Evolutionary conservation across 345 rosid species (phyloP).

Genomic region (Heritiera fomes): DNA sequence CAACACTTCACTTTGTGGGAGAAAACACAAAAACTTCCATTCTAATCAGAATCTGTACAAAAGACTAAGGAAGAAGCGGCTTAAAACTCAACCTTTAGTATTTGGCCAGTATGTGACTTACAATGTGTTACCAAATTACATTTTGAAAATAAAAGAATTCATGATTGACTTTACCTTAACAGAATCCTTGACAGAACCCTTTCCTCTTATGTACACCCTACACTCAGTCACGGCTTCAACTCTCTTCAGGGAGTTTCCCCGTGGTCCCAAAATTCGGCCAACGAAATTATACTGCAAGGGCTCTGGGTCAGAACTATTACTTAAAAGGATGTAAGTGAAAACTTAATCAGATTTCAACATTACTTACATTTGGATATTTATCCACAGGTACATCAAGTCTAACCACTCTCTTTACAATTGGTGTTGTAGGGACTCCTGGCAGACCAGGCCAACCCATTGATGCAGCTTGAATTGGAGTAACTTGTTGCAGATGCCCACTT

Average conservation of each 20-base stretch:
- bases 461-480: constrained; percentile 60
- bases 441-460: constrained; percentile 77
- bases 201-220: constrained; percentile 85
- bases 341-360: neutral
- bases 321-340: constrained; percentile 20
- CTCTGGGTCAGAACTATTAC: constrained; percentile 29
- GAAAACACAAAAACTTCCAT: neutral
- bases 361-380: constrained; percentile 84
- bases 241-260: constrained; percentile 93
- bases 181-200: constrained; percentile 89
- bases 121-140: constrained; percentile 1
- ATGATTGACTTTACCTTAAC: constrained; percentile 55
- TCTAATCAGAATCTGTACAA: constrained; percentile 3
- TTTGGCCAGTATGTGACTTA: neutral
- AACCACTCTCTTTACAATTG: constrained; percentile 68
- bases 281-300: constrained; percentile 82
- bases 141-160: neutral
- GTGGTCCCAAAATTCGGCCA: constrained; percentile 91
- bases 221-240: constrained; percentile 78
- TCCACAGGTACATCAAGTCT: constrained; percentile 96
- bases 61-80: neutral
- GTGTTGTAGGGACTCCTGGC: constrained; percentile 60
- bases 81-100: neutral
- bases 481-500: constrained; percentile 71
- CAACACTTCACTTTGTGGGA: neutral